Base-by-base conservation (phyloP, 306 rosid genomes). In the Macrotyloma uniflorum region DNA sequence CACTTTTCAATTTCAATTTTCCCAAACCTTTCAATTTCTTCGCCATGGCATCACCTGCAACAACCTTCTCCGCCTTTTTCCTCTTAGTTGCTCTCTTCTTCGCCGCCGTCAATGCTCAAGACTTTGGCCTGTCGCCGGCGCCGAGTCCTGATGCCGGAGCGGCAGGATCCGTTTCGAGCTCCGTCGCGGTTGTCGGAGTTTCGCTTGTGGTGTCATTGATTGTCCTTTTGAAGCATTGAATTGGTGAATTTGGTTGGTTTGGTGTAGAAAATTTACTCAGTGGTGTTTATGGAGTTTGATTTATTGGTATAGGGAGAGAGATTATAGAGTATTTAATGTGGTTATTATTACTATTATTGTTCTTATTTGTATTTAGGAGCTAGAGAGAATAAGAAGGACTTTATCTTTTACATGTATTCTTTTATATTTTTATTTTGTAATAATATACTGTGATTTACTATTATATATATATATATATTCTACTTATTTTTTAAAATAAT, bases 81-180 rank as follows among this genome's bases (percentile, higher is more conserved):
- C 23, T 81, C 8, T 47, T 24, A 13, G 57, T 70, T 5, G 69
- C 71, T 7, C 4, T 88, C 42, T 77, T 86, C 64, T 79, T 68
- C 2, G 58, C 82, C 9, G 72, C 42, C 14, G 80, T 63, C 1
- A 24, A 74, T 19, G 90, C 87, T 8, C 89, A 87, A 59, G 88
- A 83, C 0, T 16, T 49, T 2, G 67, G 63, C 4, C 57, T 85
- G 1, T 65, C 83, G 0, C 90, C 88, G 2, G 72, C 81, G 0
- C 90, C 84, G 0, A 40, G 5, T 6, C 72, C 57, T 0, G 70
- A 71, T 3, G 70, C 12, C 45, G 91, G 89, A 65, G 85, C 86
- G 0, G 80, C 87, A 5, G 49, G 43, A 28, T 76, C 80, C 22
- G 76, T 61, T 0, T 71, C 78, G 0, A 23, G 71, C 45, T 91